Evolutionary conservation across 192 early-diverging fungal species (phyloP), one percentile per base, ranked within the genome.

Genomic region (Podila horticola): DNA sequence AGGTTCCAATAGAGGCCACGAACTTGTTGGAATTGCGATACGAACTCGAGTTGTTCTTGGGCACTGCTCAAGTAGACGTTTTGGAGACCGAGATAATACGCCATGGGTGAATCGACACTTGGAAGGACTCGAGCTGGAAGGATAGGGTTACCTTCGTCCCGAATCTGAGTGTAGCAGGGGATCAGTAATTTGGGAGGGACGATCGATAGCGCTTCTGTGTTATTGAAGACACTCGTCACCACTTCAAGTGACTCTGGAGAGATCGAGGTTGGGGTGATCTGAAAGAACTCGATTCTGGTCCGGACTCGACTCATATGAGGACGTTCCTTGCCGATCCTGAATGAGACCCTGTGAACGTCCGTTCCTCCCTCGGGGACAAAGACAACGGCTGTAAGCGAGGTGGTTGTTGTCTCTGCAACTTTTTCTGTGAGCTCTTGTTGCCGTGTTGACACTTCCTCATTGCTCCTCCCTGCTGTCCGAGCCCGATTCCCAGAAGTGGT

Each of bases 191-290:
- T 64, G n/a, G 62, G 19, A 22, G n/a, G 62, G 20, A 64, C 34
- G 11, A 64, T 64, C 38, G 34, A 45, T 10, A 64, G 11, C 22
- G 62, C 62, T 31, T 64, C 36, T 4, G 62, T 33, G 2, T 64
- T 64, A 5, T 64, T 34, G 22, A 17, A 64, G 30, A 34, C 62
- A 48, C 22, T 45, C n/a, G 62, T 64, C 9, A 20, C 62, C 33
- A 30, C 30, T 15, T 29, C 31, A 2, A 64, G 62, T 0, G 62
- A 29, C 13, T 64, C 62, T 10, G 30, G n/a, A 22, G 31, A 36
- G 36, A 64, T 64, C 62, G 62, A 64, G 4, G 62, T 34, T n/a
- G 62, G 62, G 6, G 20, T 41, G 38, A 64, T n/a, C 62, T 64
- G 62, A 17, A 48, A 34, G 19, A 64, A 3, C 38, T 64, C 36